Conservation (phyloP, 1,139 yeast species). For the Geotrichum carabidarum region DNA sequence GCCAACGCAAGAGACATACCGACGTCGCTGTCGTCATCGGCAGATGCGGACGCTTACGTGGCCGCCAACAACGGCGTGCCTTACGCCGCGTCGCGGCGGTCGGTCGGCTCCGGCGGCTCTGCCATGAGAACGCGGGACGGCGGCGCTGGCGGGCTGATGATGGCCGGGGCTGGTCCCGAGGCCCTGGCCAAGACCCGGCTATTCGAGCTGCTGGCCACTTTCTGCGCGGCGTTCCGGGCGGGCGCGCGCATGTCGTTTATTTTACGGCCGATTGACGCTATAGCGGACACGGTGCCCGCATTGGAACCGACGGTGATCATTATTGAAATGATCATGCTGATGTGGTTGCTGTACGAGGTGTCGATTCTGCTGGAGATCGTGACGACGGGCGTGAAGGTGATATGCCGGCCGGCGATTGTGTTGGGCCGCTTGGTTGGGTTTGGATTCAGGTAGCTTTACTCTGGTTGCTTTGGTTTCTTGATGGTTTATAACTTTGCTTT, state of each 20-base stretch:
- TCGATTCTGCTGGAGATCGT: constrained; percentile 33
- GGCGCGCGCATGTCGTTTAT: constrained; percentile 29
- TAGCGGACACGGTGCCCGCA: constrained; percentile 30
- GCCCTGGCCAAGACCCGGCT: neutral
- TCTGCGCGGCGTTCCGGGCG: constrained; percentile 25
- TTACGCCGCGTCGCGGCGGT: constrained; percentile 2
- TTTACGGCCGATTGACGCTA: constrained; percentile 32
- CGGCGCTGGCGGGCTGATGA: neutral
- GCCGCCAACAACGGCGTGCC: neutral
- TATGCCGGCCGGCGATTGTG: constrained; percentile 35
- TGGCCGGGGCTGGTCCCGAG: constrained; percentile 1
- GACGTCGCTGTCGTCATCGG: constrained; percentile 8
- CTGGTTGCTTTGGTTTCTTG: too few species aligned
- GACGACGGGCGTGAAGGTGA: constrained; percentile 30
- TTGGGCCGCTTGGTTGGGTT: constrained; percentile 25
- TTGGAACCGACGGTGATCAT: constrained; percentile 29
- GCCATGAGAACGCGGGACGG: neutral
- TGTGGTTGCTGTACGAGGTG: constrained; percentile 34
- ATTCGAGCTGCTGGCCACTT: neutral
- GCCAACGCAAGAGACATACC: neutral
- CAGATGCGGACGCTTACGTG: constrained; percentile 1
- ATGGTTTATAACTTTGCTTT: too few species aligned
- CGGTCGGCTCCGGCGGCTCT: neutral
- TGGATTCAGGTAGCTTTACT: constrained; percentile 1
- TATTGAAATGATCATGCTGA: constrained; percentile 32